A percentile compares a stretch with the other conserved stretches of the same genome.
Conservation (phyloP, 2,329 filamentous ascomycete genomes). For the Ceratocystis colombiana region DNA sequence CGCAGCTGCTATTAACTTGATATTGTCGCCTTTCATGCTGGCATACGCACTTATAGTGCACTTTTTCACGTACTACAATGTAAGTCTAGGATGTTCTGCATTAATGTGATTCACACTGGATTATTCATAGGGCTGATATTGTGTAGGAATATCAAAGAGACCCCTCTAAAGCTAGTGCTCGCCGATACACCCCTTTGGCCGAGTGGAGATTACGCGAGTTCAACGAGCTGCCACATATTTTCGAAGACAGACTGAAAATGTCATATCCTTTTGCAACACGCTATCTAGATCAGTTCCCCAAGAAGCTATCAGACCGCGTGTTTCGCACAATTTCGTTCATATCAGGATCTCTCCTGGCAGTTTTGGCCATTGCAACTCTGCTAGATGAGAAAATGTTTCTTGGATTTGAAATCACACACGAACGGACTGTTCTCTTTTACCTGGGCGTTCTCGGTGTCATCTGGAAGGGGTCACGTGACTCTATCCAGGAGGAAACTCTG, state of each 20-base stretch:
- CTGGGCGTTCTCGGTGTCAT: conserved; percentile 71
- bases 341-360: conserved; percentile 72
- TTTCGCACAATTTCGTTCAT: conserved; percentile 81
- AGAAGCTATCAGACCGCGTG: conserved; percentile 80
- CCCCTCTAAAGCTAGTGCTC: conserved; percentile 72
- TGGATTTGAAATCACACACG: conserved; percentile 80
- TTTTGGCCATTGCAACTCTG: conserved; percentile 74
- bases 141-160: conserved; percentile 85
- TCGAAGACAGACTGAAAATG: conserved; percentile 82
- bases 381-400: conserved; percentile 85
- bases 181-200: conserved; percentile 83
- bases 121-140: neutral
- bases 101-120: neutral
- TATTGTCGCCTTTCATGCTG: conserved; percentile 81
- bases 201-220: conserved; percentile 99
- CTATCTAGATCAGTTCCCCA: conserved; percentile 93
- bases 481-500: conserved; percentile 75
- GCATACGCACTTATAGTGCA: conserved; percentile 78
- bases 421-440: conserved; percentile 84
- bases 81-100: conserved; percentile 35
- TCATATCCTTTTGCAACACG: conserved; percentile 86
- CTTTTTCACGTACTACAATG: conserved; percentile 90
- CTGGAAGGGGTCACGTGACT: conserved; percentile 72
- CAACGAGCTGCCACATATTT: conserved; percentile 89
- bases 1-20: conserved; percentile 73